These are phyloP conservation scores for Trichomonascaceae sp. DNA, from an alignment of 1,139 yeast species.

Conservation along the genomic window DNA sequence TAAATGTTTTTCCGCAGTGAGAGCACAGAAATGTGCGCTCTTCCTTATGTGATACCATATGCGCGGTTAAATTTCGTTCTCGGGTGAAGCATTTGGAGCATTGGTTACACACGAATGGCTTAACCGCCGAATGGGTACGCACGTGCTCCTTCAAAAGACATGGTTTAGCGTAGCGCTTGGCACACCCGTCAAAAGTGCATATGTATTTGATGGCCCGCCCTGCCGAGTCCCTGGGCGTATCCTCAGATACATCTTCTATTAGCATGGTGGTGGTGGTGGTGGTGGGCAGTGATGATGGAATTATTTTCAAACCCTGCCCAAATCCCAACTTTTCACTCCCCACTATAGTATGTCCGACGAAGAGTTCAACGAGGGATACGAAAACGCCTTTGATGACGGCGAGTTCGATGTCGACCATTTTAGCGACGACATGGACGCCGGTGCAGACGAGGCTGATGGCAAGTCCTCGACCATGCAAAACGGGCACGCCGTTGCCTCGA, in stretches of 20 bases:
- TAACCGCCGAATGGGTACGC: slow-evolving; percentile 62
- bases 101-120: slow-evolving; percentile 58
- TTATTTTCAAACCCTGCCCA: too few relatives aligned
- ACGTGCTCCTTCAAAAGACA: slow-evolving; percentile 70
- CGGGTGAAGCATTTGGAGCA: slow-evolving; percentile 62
- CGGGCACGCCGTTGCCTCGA: slow-evolving; percentile 30
- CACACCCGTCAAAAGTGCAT: slow-evolving; percentile 56
- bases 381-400: slow-evolving; percentile 55
- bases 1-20: slow-evolving; percentile 72
- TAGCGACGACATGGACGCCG: slow-evolving; percentile 52
- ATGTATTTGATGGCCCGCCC: slow-evolving; percentile 21
- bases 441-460: slow-evolving; percentile 22
- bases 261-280: neutral
- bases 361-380: slow-evolving; percentile 52
- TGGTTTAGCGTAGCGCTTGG: slow-evolving; percentile 68
- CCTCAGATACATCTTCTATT: neutral
- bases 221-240: neutral
- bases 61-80: slow-evolving; percentile 70
- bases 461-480: slow-evolving; percentile 20
- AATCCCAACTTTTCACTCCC: too few relatives aligned
- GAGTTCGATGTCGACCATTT: slow-evolving; percentile 69
- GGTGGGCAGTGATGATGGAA: too few relatives aligned
- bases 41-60: slow-evolving; percentile 41
- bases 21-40: slow-evolving; percentile 67
- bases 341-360: neutral